Base-by-base conservation (phyloP, 2,329 filamentous ascomycete genomes). In the Scopulariopsis brevicaulis region DNA sequence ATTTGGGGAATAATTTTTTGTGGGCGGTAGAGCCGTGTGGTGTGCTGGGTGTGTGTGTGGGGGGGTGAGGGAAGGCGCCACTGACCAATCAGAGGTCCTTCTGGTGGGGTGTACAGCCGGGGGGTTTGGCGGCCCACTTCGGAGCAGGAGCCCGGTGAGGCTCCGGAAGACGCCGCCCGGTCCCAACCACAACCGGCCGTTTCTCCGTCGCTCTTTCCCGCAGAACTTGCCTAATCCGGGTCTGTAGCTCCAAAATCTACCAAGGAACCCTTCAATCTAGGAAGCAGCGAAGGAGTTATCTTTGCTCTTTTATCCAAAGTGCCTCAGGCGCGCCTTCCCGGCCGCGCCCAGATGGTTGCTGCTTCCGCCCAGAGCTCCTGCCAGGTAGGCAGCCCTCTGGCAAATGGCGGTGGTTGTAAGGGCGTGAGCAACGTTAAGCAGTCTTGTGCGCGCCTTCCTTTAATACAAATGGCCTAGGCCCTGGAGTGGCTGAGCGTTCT, bases 1-100 rank as follows among this genome's bases (percentile, higher is more conserved):
- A 57, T 57, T 57, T 57, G 55, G 35, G 48, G 50, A n/a, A 57
- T 37, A 37, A 57, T 40, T 53, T 51, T 57, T 57, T 57, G 55
- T 57, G 55, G 55, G 55, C 55, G 48, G n/a, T 24, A 18, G 37
- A 40, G 22, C 46, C 35, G 34, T 24, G 34, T 40, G 46, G 51
- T 53, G 51, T 15, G 25, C 28, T n/a, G 51, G 51, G 18, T n/a
- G 24, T 24, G 28, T 32, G 51, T 28, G 51, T n/a, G 46, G 46
- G 51, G 51, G 51, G 40, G 55, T 57, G 48, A 37, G 55, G 22
- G 46, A 24, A 57, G 32, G 43, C 22, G 37, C 53, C 24, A 25
- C 53, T 37, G 53, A 18, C 46, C 46, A 50, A 50, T 50, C 46
- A 11, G 46, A 50, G n/a, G 8, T 22, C 11, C 18, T 22, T 22